Evolutionary conservation across 306 rosid species (phyloP).

Genomic region (Chamaecrista fasciculata): DNA sequence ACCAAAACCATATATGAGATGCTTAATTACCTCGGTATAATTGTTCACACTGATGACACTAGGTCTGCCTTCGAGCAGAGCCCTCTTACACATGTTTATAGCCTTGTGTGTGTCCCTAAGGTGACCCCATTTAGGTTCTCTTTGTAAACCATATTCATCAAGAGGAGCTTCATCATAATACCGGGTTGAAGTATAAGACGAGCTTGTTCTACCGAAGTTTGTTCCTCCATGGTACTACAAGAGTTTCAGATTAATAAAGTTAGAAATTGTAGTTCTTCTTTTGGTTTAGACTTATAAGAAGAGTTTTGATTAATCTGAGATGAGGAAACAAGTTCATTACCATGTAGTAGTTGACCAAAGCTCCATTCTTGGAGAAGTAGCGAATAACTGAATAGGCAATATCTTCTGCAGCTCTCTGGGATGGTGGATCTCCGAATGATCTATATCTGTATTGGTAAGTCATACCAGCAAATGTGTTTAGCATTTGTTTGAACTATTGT

Average conservation of each 20-base stretch:
- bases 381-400: conserved; percentile 83
- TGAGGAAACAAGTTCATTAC: conserved; percentile 34
- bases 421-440: conserved; percentile 91
- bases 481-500: not conserved
- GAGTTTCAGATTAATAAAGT: conserved; percentile 26
- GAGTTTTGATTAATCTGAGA: not conserved
- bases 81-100: conserved; percentile 56
- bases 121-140: conserved; percentile 96
- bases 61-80: conserved; percentile 46
- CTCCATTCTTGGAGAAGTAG: conserved; percentile 79
- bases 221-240: conserved; percentile 96
- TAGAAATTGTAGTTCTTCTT: not conserved
- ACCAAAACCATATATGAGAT: not conserved
- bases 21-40: conserved; percentile 49
- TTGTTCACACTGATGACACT: conserved; percentile 27
- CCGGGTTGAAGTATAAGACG: conserved; percentile 73
- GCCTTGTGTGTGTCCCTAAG: conserved; percentile 76
- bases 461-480: conserved; percentile 15
- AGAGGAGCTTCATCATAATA: conserved; percentile 98
- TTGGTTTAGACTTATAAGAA: not conserved
- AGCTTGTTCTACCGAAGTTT: conserved; percentile 84
- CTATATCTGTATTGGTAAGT: conserved; percentile 60
- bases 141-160: conserved; percentile 75
- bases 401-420: conserved; percentile 93
- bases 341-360: conserved; percentile 87